These are phyloP conservation scores for Blepharisma japonicum DNA, from an alignment of 73 alveolate genomes.

Conservation along the genomic window DNA sequence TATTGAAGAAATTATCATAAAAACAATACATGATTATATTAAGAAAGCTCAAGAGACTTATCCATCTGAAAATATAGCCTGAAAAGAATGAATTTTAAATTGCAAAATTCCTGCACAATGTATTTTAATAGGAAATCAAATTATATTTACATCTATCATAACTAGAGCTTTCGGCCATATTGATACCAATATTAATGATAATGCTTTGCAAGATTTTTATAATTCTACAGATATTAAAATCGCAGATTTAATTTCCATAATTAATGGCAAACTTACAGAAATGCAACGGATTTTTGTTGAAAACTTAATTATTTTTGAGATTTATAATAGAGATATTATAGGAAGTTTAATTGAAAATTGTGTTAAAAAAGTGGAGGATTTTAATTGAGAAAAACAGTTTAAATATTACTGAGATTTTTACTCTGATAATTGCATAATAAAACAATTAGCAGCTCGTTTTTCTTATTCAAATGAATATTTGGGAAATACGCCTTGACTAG, in stretches of 20 bases:
- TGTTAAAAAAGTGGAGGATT: slow-evolving; percentile 53
- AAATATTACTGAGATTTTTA: slow-evolving; percentile 95
- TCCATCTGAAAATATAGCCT: slow-evolving; percentile 59
- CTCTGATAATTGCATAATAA: slow-evolving; percentile 77
- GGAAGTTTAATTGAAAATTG: slow-evolving; percentile 47
- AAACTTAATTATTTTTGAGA: slow-evolving; percentile 94
- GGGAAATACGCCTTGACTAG: slow-evolving; percentile 83
- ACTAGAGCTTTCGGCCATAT: slow-evolving; percentile 49
- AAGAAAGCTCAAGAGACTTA: no score
- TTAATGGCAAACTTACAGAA: slow-evolving; percentile 54
- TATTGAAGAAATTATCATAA: no score
- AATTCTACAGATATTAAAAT: slow-evolving; percentile 53
- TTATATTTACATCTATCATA: slow-evolving; percentile 64
- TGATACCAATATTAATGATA: slow-evolving; percentile 48
- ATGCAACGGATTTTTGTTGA: slow-evolving; percentile 91
- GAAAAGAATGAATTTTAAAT: slow-evolving; percentile 71
- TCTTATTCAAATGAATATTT: slow-evolving; percentile 86
- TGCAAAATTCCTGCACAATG: slow-evolving; percentile 61
- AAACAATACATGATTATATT: no score
- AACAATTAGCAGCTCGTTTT: slow-evolving; percentile 70
- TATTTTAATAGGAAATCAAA: slow-evolving; percentile 72
- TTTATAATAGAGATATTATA: slow-evolving; percentile 95
- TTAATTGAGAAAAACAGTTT: slow-evolving; percentile 94
- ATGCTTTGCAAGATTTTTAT: slow-evolving; percentile 42
- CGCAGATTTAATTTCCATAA: slow-evolving; percentile 48